A percentile compares a stretch with the other conserved stretches of the same genome.
phyloP scores from a whole-genome alignment of 2,329 filamentous ascomycete species.

The Talaromyces atroroseus region DNA sequence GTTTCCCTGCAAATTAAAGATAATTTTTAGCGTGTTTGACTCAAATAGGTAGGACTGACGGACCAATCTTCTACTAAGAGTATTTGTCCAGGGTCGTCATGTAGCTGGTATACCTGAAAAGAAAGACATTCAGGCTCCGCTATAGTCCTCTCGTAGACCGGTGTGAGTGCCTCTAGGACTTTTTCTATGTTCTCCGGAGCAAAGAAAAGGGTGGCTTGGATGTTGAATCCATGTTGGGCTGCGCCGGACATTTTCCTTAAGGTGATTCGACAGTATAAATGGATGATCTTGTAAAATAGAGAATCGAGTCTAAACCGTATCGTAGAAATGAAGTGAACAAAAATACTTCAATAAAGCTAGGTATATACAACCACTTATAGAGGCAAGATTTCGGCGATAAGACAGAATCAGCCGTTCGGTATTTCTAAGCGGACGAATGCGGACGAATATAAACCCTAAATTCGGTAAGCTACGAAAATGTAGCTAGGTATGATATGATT shows the following conservation, averaged over 20 bases:
- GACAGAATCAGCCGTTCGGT: not conserved
- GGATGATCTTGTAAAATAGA: too few species aligned
- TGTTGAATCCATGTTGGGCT: not conserved
- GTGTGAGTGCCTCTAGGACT: slow-evolving; percentile 33
- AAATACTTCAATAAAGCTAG: too few species aligned
- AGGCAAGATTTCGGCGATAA: not conserved
- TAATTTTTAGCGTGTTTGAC: not conserved
- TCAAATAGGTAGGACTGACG: not conserved
- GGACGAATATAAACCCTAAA: too few species aligned
- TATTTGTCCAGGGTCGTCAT: slow-evolving; percentile 33
- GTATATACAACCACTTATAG: not conserved
- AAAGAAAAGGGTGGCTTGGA: not conserved
- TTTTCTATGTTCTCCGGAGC: slow-evolving; percentile 21
- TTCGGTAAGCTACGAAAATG: too few species aligned
- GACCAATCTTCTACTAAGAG: slow-evolving; percentile 42
- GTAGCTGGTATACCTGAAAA: slow-evolving; percentile 39
- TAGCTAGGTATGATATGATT: too few species aligned
- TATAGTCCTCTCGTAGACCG: slow-evolving; percentile 36
- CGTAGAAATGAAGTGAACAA: not conserved
- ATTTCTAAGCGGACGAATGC: not conserved
- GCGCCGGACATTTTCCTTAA: not conserved
- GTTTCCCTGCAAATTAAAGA: not conserved
- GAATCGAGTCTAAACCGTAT: not conserved
- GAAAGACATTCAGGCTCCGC: slow-evolving; percentile 42
- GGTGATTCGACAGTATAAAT: not conserved